Evolutionary conservation across 305 asterid genomes (phyloP).

Genomic region (Fraxinus angustifolia): DNA sequence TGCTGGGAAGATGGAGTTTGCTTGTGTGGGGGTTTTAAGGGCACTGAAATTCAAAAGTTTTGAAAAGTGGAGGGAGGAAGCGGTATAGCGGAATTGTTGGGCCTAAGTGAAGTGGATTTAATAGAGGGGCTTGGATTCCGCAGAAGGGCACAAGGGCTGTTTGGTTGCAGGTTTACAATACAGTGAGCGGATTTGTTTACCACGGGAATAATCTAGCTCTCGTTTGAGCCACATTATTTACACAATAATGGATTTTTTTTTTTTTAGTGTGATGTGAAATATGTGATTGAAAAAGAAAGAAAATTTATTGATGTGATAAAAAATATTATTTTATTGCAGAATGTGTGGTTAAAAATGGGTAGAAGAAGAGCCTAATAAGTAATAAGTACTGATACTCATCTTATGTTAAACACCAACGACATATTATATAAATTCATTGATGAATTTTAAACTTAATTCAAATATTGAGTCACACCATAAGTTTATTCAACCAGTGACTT

Average conservation of each 20-base stretch:
- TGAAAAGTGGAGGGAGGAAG: slow-evolving; percentile 18
- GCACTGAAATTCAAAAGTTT: slow-evolving; percentile 25
- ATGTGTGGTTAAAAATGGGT: no score
- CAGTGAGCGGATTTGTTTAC: neutral
- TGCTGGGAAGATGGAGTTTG: neutral
- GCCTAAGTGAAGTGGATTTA: slow-evolving; percentile 13
- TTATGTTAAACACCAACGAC: no score
- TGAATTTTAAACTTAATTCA: neutral
- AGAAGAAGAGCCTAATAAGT: no score
- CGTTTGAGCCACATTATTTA: no score
- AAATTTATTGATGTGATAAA: no score
- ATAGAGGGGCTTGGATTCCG: slow-evolving; percentile 29
- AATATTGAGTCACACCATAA: neutral
- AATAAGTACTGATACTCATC: neutral
- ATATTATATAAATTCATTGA: no score
- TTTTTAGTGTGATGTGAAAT: no score
- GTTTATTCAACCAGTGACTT: no score
- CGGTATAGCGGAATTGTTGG: slow-evolving; percentile 37
- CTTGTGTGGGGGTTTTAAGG: slow-evolving; percentile 2
- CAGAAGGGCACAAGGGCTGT: neutral
- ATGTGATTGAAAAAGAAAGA: no score
- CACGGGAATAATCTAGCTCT: no score
- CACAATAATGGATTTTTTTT: no score
- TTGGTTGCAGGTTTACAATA: neutral
- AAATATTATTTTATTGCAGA: no score